These are phyloP conservation scores for Acidiella bohemica DNA, from an alignment of 495 filamentous ascomycete species.

Conservation along the genomic window DNA sequence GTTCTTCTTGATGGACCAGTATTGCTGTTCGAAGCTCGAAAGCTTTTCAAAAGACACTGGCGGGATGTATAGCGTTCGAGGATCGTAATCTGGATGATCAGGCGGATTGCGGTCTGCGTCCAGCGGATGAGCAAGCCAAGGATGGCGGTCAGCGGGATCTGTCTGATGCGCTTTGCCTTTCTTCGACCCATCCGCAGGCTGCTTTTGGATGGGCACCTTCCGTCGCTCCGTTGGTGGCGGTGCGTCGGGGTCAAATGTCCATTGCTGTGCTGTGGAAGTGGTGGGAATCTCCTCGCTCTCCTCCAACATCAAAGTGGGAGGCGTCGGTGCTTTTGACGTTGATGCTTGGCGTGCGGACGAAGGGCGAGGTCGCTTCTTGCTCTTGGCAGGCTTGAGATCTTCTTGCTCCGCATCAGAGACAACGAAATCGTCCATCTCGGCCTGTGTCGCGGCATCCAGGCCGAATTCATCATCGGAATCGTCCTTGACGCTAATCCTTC, in stretches of 20 bases:
- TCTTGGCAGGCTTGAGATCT: constrained; percentile 45
- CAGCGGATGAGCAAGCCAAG: constrained; percentile 72
- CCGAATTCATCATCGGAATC: constrained; percentile 65
- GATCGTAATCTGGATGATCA: constrained; percentile 81
- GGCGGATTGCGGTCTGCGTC: constrained; percentile 72
- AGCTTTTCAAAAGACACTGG: constrained; percentile 62
- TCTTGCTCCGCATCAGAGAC: constrained; percentile 60
- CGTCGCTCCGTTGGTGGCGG: constrained; percentile 46
- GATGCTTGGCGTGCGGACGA: constrained; percentile 44
- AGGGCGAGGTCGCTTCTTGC: constrained; percentile 62
- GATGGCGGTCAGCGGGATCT: constrained; percentile 70
- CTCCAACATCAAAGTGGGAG: constrained; percentile 28
- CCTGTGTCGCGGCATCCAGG: constrained; percentile 38
- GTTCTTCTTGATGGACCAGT: constrained; percentile 99
- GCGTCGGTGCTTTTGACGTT: constrained; percentile 35
- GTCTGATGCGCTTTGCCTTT: constrained; percentile 67
- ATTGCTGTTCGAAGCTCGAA: constrained; percentile 92
- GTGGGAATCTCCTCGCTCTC: constrained; percentile 46
- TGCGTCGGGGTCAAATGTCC: constrained; percentile 75
- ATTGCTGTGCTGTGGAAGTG: constrained; percentile 65
- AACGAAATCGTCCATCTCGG: constrained; percentile 55
- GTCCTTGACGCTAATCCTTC: constrained; percentile 26
- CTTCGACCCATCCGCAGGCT: constrained; percentile 20
- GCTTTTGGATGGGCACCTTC: constrained; percentile 31
- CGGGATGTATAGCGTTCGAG: constrained; percentile 81